phyloP scores from a whole-genome alignment of 2,329 filamentous ascomycete genomes.

The Stylonectria norvegica region DNA sequence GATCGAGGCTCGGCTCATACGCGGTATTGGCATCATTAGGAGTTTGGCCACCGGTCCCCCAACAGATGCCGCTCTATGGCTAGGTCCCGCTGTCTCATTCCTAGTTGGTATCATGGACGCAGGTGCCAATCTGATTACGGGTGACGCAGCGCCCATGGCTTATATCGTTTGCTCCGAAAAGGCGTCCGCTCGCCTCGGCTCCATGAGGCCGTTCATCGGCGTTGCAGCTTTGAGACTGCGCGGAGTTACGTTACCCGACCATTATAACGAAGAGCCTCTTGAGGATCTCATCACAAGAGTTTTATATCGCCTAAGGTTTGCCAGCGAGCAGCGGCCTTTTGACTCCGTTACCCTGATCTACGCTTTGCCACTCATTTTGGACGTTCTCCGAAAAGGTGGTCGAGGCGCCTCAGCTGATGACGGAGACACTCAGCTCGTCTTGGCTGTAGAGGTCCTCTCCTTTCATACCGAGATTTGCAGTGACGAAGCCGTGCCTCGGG shows the following conservation, averaged over 20 bases:
- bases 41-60: conserved; percentile 82
- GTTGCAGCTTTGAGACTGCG: conserved; percentile 80
- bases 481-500: conserved; percentile 72
- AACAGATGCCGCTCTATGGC: conserved; percentile 86
- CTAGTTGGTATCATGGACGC: conserved; percentile 73
- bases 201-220: conserved; percentile 77
- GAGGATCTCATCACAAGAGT: conserved; percentile 83
- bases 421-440: conserved; percentile 81
- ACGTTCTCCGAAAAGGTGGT: conserved; percentile 75
- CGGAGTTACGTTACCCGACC: conserved; percentile 68
- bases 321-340: conserved; percentile 90
- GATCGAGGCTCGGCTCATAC: conserved; percentile 67
- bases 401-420: conserved; percentile 72
- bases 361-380: conserved; percentile 74
- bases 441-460: conserved; percentile 82
- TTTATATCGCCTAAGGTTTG: conserved; percentile 84
- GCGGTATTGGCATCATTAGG: conserved; percentile 82
- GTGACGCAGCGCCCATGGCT: conserved; percentile 71
- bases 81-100: conserved; percentile 72
- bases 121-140: conserved; percentile 77
- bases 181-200: conserved; percentile 69
- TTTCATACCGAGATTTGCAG: conserved; percentile 82
- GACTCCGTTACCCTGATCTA: conserved; percentile 87
- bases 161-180: conserved; percentile 78
- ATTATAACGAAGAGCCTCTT: conserved; percentile 74